Evolutionary conservation across 495 filamentous ascomycete genomes (phyloP).

Genomic region (Aspergillus haitiensis): DNA sequence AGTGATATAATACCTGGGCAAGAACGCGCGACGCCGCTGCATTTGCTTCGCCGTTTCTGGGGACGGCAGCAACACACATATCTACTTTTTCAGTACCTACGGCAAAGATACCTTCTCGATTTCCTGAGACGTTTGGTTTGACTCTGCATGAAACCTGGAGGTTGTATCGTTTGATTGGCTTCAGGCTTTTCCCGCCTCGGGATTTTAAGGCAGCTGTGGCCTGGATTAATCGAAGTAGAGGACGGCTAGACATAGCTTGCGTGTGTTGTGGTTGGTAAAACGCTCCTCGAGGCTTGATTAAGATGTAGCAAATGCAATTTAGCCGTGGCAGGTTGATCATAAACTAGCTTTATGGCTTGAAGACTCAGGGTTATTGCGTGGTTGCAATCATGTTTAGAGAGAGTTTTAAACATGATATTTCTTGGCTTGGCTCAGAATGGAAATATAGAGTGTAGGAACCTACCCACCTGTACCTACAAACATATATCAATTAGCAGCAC

Average conservation of each 20-base stretch:
- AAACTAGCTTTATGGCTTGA: no score
- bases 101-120: conserved; percentile 56
- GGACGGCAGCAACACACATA: conserved; percentile 61
- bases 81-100: conserved; percentile 57
- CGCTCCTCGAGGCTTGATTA: no score
- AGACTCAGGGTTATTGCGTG: no score
- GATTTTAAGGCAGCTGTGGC: conserved; percentile 1
- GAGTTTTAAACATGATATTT: no score
- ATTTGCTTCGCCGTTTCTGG: conserved; percentile 67
- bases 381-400: no score
- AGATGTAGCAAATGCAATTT: no score
- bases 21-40: conserved; percentile 62
- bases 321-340: no score
- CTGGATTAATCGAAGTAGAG: conserved; percentile 31
- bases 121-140: conserved; percentile 62
- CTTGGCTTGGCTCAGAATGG: no score
- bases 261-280: background rate
- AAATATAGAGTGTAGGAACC: no score
- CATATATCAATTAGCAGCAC: no score
- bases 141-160: conserved; percentile 59
- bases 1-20: conserved; percentile 51
- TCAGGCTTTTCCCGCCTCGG: conserved; percentile 8
- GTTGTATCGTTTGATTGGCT: conserved; percentile 23
- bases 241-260: background rate
- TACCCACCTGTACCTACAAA: no score